Conservation (phyloP, 2,329 filamentous ascomycete genomes). For the Botryotinia narcissicola region DNA sequence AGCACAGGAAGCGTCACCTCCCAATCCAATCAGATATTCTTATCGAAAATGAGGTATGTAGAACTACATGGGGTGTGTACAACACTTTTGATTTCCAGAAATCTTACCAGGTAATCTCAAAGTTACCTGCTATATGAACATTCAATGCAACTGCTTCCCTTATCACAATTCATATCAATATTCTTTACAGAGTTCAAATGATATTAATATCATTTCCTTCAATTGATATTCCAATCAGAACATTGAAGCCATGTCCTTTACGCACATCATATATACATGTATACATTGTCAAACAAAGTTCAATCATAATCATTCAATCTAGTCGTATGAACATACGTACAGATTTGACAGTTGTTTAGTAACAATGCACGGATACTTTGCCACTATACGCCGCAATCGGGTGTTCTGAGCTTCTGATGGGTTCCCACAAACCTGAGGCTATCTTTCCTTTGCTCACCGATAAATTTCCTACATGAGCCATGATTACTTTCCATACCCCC, state of each 20-base stretch:
- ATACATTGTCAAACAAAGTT: not conserved
- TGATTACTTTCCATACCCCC: not conserved
- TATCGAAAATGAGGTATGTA: not conserved
- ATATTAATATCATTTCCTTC: not conserved
- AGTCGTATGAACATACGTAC: not conserved
- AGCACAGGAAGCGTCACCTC: not conserved
- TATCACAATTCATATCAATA: not conserved
- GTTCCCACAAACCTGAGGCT: not conserved
- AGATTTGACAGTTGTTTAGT: conserved; percentile 7
- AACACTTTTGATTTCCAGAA: not conserved
- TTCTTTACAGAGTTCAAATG: not conserved
- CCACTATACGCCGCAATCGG: not conserved
- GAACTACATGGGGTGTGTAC: not conserved
- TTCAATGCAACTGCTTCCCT: not conserved
- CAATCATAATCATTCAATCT: not conserved
- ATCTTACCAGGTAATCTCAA: not conserved
- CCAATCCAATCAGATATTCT: not conserved
- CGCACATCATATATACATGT: too few relatives aligned
- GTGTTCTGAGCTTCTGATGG: not conserved
- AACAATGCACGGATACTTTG: not conserved
- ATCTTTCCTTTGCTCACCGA: not conserved
- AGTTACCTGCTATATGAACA: not conserved
- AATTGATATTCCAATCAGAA: not conserved
- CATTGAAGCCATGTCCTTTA: not conserved
- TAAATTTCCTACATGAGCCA: not conserved